Conservation (phyloP, 768 basidiomycete genomes). For the Naganishia onofrii region DNA sequence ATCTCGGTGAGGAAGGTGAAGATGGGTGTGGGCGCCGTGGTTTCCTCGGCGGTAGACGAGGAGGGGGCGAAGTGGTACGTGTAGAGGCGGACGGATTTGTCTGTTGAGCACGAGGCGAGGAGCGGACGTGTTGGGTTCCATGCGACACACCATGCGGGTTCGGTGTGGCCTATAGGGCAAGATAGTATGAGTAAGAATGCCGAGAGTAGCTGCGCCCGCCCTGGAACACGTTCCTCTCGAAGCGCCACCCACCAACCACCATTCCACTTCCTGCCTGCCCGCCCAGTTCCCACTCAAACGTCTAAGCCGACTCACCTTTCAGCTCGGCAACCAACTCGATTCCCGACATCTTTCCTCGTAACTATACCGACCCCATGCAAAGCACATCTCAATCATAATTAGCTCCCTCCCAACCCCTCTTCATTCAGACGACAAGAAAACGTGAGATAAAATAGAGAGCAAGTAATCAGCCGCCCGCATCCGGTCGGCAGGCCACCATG, state of each 20-base stretch:
- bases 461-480: background rate
- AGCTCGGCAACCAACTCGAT: conserved; percentile 46
- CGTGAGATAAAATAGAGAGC: too few relatives aligned
- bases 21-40: conserved; percentile 33
- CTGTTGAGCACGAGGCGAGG: conserved; percentile 89
- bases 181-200: background rate
- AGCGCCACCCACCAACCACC: too few relatives aligned
- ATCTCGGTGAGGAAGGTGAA: conserved; percentile 62
- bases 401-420: too few relatives aligned
- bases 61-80: conserved; percentile 58
- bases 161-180: conserved; percentile 60
- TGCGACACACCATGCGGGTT: conserved; percentile 79
- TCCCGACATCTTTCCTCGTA: conserved; percentile 35
- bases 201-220: conserved; percentile 1
- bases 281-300: too few relatives aligned
- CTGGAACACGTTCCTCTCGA: background rate
- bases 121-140: conserved; percentile 82
- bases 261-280: too few relatives aligned
- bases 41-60: conserved; percentile 36
- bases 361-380: too few relatives aligned
- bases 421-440: too few relatives aligned
- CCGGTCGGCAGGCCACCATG: too few relatives aligned
- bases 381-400: too few relatives aligned
- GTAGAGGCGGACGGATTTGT: conserved; percentile 86
- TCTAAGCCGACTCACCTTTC: conserved; percentile 19